Evolutionary conservation across 805 yeast species (phyloP).

Genomic region (Candida nonsorbophila): DNA sequence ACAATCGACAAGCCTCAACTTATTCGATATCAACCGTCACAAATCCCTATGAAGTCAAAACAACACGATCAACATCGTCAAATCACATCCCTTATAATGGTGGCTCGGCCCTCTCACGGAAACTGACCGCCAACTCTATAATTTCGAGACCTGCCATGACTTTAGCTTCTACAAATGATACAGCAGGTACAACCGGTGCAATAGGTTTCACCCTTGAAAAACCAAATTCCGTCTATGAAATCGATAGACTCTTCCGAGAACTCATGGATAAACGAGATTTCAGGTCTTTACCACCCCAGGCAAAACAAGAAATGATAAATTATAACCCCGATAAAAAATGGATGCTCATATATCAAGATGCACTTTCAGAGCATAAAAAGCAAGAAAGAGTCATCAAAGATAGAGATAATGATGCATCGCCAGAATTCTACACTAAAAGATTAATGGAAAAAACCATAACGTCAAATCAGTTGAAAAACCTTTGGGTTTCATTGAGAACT

Average conservation of each 20-base stretch:
- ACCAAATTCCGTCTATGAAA: constrained; percentile 60
- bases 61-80: constrained; percentile 6
- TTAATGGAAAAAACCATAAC: constrained; percentile 67
- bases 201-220: constrained; percentile 46
- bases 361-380: constrained; percentile 68
- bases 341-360: constrained; percentile 86
- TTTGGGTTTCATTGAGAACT: constrained; percentile 89
- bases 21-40: constrained; percentile 26
- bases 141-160: constrained; percentile 22
- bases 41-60: constrained; percentile 26
- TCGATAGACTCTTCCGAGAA: constrained; percentile 70
- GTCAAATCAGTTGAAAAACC: constrained; percentile 65
- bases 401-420: constrained; percentile 39
- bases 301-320: constrained; percentile 69
- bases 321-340: constrained; percentile 80
- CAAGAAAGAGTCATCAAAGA: constrained; percentile 18
- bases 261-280: constrained; percentile 83
- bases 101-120: constrained; percentile 13
- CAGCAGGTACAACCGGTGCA: constrained; percentile 9
- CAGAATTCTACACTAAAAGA: constrained; percentile 70
- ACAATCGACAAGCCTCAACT: constrained; percentile 35
- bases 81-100: constrained; percentile 7
- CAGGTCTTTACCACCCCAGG: constrained; percentile 61
- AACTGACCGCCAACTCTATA: constrained; percentile 17
- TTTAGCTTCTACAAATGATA: constrained; percentile 12